phyloP scores from a whole-genome alignment of 768 basidiomycete genomes.

The Phanerochaete carnosa region DNA sequence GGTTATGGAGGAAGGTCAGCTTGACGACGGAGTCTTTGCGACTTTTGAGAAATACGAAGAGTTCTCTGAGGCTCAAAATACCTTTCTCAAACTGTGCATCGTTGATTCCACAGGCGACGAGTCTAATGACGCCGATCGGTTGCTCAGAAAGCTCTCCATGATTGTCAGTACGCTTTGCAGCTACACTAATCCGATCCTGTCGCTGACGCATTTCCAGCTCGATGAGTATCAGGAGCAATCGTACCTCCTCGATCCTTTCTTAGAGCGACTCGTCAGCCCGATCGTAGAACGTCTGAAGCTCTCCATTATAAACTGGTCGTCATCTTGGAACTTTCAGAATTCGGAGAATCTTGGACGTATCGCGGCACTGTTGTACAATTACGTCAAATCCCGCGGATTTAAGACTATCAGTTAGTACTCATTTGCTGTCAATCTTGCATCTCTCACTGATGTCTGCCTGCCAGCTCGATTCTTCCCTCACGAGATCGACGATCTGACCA shows the following conservation, averaged over 20 bases:
- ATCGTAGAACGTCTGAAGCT: conserved; percentile 61
- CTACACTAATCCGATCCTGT: neutral
- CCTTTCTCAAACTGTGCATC: conserved; percentile 45
- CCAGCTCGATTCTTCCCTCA: conserved; percentile 94
- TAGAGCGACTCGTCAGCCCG: conserved; percentile 77
- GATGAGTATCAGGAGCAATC: conserved; percentile 91
- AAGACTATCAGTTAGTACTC: conserved; percentile 81
- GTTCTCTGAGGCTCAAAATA: conserved; percentile 49
- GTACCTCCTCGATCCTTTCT: conserved; percentile 85
- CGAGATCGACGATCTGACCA: conserved; percentile 75
- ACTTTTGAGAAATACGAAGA: conserved; percentile 63
- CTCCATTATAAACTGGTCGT: conserved; percentile 15
- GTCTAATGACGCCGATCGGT: conserved; percentile 33
- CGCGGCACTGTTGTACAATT: conserved; percentile 66
- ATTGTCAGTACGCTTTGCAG: conserved; percentile 42
- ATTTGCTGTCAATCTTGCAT: neutral
- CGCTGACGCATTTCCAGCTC: conserved; percentile 45
- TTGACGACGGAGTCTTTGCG: conserved; percentile 45
- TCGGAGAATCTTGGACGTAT: conserved; percentile 40
- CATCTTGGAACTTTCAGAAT: conserved; percentile 26
- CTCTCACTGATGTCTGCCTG: conserved; percentile 6
- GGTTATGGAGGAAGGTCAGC: conserved; percentile 36
- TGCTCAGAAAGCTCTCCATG: conserved; percentile 40
- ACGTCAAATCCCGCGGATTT: conserved; percentile 85
- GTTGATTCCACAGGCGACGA: conserved; percentile 31